Conservation (phyloP, 495 filamentous ascomycete species). For the Aspergillus mulundensis region DNA sequence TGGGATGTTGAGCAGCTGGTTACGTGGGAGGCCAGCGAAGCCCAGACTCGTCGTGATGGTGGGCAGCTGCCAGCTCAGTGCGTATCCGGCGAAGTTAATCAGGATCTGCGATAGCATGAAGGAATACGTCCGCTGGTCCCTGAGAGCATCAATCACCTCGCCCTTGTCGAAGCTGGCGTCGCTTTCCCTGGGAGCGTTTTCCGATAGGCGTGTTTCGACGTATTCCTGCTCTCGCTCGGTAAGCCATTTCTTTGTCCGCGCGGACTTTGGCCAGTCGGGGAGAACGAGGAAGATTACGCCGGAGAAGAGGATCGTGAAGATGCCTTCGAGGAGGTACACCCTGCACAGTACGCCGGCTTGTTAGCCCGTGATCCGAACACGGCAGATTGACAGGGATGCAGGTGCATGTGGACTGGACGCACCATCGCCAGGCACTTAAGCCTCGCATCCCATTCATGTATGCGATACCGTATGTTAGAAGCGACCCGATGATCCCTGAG, state of each 20-base stretch:
- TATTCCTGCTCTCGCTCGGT: constrained; percentile 38
- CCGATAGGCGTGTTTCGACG: constrained; percentile 35
- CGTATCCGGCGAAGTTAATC: constrained; percentile 28
- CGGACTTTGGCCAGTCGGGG: constrained; percentile 31
- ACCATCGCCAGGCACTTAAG: constrained; percentile 37
- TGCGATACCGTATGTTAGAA: constrained; percentile 32
- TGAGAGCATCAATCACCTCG: constrained; percentile 33
- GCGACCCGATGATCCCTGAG: constrained; percentile 28
- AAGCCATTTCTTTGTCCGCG: constrained; percentile 29
- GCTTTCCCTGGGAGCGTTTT: constrained; percentile 32
- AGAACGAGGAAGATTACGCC: constrained; percentile 30
- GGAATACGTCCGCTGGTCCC: constrained; percentile 24
- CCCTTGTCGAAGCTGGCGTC: constrained; percentile 31
- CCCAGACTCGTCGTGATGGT: constrained; percentile 31
- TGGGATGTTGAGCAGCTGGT: constrained; percentile 32
- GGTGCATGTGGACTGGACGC: too few species aligned
- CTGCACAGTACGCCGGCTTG: constrained; percentile 15
- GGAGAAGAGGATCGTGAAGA: constrained; percentile 34
- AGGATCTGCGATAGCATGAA: constrained; percentile 32
- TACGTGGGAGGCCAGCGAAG: constrained; percentile 26
- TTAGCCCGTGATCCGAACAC: too few species aligned
- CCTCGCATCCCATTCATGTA: constrained; percentile 28
- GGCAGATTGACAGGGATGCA: too few species aligned
- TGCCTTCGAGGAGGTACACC: constrained; percentile 35
- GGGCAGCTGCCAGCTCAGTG: constrained; percentile 26